Conservation (phyloP, 2,329 filamentous ascomycete genomes). For the Stagonosporopsis vannaccii region DNA sequence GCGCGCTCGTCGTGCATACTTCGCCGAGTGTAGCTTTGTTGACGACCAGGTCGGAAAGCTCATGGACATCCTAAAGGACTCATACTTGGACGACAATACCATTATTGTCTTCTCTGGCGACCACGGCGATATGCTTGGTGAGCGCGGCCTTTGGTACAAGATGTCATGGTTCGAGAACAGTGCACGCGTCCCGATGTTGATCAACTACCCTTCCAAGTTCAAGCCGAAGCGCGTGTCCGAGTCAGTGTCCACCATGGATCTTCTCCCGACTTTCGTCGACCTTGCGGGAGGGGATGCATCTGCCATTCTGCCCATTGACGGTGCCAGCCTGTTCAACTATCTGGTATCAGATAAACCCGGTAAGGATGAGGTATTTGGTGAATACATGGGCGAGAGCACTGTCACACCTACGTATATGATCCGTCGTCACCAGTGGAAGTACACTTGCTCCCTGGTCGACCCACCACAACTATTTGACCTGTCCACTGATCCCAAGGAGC, state of each 20-base stretch:
- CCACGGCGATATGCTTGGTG: constrained; percentile 95
- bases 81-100: constrained; percentile 81
- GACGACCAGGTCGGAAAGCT: constrained; percentile 91
- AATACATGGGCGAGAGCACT: constrained; percentile 94
- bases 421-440: constrained; percentile 87
- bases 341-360: constrained; percentile 57
- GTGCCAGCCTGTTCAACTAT: constrained; percentile 68
- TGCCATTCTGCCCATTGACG: constrained; percentile 81
- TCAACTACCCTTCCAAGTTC: constrained; percentile 81
- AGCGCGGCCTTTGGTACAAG: constrained; percentile 94
- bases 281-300: constrained; percentile 76
- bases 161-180: constrained; percentile 97
- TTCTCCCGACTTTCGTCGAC: constrained; percentile 87
- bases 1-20: constrained; percentile 86
- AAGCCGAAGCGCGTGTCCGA: constrained; percentile 76
- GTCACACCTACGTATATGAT: constrained; percentile 94
- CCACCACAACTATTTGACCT: constrained; percentile 87
- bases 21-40: constrained; percentile 91
- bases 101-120: constrained; percentile 93
- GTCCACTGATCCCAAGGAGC: constrained; percentile 74
- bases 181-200: constrained; percentile 84
- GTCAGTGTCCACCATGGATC: constrained; percentile 90
- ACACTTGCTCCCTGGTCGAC: constrained; percentile 83
- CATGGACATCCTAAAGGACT: constrained; percentile 77
- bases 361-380: constrained; percentile 88